Conservation (phyloP, 305 asterid species). For the Fraxinus dipetala region DNA sequence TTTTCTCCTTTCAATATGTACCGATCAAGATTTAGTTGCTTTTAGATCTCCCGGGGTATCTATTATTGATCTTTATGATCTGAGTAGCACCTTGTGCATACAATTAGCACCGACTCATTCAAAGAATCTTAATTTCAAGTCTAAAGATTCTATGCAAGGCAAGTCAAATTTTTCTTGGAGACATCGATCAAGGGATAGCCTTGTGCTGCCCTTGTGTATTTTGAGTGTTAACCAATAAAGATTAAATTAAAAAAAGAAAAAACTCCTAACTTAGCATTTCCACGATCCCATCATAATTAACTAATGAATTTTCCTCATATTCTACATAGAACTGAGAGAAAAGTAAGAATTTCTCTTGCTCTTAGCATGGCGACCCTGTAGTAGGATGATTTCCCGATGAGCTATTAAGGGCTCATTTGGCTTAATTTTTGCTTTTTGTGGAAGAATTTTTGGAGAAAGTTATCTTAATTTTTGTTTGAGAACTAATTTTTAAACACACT, state of each 20-base stretch:
- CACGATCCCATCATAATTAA: not conserved
- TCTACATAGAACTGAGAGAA: not conserved
- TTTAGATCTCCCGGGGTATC: not conserved
- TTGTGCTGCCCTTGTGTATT: too few species aligned
- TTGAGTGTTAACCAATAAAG: not conserved
- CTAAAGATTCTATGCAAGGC: not conserved
- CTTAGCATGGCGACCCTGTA: not conserved
- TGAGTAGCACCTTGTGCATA: not conserved
- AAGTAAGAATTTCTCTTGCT: not conserved
- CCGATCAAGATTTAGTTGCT: not conserved
- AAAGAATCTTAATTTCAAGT: not conserved
- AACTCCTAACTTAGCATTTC: too few species aligned
- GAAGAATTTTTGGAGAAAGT: too few species aligned
- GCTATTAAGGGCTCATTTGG: not conserved
- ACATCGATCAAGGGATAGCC: not conserved
- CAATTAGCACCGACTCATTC: not conserved
- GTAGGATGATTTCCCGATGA: not conserved
- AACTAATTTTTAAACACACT: too few species aligned
- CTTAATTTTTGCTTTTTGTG: too few species aligned
- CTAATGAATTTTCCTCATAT: not conserved
- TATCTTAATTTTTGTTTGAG: too few species aligned
- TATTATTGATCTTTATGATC: not conserved
- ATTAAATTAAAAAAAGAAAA: not conserved
- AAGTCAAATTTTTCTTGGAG: not conserved
- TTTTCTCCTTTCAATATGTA: not conserved